These are phyloP conservation scores for Starmerella powellii DNA, from an alignment of 805 yeast genomes.

Conservation along the genomic window DNA sequence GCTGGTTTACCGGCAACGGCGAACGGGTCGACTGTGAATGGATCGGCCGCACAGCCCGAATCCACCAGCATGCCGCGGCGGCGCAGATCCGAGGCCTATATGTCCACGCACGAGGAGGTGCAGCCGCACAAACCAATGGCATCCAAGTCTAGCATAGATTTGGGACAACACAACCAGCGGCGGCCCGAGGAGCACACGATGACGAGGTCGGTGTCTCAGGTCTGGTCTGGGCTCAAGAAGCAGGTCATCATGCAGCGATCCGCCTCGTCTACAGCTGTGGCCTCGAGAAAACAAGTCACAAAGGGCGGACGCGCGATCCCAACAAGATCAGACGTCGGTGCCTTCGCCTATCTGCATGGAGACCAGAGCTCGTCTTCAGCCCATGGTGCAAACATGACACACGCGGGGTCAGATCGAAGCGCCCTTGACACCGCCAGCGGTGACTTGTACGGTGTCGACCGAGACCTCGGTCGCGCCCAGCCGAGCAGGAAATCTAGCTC, in stretches of 20 bases:
- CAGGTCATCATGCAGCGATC: constrained; percentile 22
- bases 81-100: no score
- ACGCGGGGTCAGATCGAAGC: neutral
- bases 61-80: no score
- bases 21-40: no score
- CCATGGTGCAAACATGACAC: neutral
- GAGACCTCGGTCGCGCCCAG: constrained; percentile 4
- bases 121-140: neutral
- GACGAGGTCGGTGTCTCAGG: constrained; percentile 18
- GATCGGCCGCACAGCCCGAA: no score
- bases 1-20: neutral
- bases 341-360: constrained; percentile 11
- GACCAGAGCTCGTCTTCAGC: neutral
- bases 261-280: constrained; percentile 15
- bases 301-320: constrained; percentile 26
- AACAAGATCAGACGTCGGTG: constrained; percentile 17
- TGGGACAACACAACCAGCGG: neutral
- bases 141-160: neutral
- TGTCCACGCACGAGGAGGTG: neutral
- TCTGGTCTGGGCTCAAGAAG: constrained; percentile 20
- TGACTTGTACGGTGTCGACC: neutral
- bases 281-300: constrained; percentile 15
- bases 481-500: constrained; percentile 22
- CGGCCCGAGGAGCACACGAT: constrained; percentile 7
- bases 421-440: neutral